A percentile compares a stretch with the other conserved stretches of the same genome.
Conservation (phyloP, 495 filamentous ascomycete genomes). For the Beverwykella pulmonaria region DNA sequence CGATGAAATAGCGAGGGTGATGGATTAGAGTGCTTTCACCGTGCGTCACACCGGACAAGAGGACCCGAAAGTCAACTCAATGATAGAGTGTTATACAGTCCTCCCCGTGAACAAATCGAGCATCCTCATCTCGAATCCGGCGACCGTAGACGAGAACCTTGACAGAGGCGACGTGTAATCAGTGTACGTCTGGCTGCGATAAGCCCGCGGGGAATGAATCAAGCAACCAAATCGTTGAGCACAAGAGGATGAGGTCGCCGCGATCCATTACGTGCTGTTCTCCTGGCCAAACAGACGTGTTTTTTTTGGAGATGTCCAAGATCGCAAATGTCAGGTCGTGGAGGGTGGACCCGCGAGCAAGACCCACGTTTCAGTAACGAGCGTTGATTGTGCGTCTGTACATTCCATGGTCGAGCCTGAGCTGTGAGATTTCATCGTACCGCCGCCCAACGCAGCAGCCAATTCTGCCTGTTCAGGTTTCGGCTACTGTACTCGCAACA, state of each 20-base stretch:
- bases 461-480: neutral
- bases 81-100: neutral
- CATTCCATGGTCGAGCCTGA: neutral
- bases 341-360: neutral
- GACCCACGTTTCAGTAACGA: neutral
- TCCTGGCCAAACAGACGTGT: neutral
- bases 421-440: neutral
- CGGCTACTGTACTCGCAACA: neutral
- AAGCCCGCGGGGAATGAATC: neutral
- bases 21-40: conserved; percentile 18
- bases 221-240: neutral
- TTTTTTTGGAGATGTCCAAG: neutral
- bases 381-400: neutral
- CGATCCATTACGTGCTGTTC: neutral
- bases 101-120: neutral
- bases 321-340: neutral
- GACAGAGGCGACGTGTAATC: neutral
- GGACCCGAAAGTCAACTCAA: neutral
- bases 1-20: conserved; percentile 13
- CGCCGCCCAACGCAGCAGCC: neutral
- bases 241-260: neutral
- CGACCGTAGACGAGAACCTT: neutral
- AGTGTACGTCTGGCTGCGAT: neutral
- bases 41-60: conserved; percentile 1
- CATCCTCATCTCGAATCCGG: neutral